Evolutionary conservation across 202 grass and related monocot genomes (phyloP).

Genomic region (Bolboschoenoplectus hybrid): DNA sequence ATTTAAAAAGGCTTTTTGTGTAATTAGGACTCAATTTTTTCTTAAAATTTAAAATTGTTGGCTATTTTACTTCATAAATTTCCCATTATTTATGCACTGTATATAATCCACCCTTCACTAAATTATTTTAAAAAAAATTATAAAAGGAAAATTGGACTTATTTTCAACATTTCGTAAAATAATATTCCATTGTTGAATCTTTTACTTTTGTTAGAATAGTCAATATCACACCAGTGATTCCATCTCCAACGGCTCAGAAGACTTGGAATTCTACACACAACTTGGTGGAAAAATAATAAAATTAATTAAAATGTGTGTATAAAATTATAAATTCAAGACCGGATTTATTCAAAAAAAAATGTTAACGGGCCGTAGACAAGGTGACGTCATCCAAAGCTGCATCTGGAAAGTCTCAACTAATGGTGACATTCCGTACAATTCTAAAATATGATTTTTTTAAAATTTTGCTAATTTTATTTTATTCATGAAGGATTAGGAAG

Average conservation of each 20-base stretch:
- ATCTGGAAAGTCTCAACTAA: slow-evolving; percentile 7
- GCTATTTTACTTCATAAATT: not conserved
- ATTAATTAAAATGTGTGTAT: not conserved
- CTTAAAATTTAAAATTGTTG: not conserved
- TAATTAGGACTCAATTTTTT: not conserved
- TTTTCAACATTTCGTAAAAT: not conserved
- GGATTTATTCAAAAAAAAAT: not conserved
- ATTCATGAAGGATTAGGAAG: not conserved
- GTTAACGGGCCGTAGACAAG: not conserved
- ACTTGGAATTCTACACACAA: not conserved
- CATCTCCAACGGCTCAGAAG: not conserved
- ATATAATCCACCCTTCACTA: not conserved
- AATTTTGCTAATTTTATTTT: not conserved
- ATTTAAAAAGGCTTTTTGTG: not conserved
- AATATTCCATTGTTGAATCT: not conserved
- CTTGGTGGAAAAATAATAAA: not conserved
- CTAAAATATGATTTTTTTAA: not conserved
- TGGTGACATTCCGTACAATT: not conserved
- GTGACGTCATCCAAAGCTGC: not conserved
- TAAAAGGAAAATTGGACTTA: not conserved
- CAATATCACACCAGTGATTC: not conserved
- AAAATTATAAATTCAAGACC: not conserved
- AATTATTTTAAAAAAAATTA: not conserved
- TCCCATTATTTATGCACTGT: not conserved
- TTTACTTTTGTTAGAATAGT: not conserved